phyloP scores from a whole-genome alignment of 2,329 filamentous ascomycete species.

The Sporothrix dimorphospora region DNA sequence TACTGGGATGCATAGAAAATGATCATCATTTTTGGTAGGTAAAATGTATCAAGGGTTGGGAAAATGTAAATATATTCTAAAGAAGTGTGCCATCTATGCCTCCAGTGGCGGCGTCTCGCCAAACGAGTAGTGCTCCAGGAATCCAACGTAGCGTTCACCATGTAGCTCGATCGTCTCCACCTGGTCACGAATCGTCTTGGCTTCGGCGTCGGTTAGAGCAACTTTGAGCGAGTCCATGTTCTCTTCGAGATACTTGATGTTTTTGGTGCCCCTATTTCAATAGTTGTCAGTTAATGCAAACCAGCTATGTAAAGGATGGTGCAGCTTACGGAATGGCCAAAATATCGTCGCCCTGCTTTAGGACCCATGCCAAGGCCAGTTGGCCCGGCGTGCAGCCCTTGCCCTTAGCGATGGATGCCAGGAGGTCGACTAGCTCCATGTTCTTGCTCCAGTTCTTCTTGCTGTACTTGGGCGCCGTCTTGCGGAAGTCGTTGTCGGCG shows the following conservation, averaged over 20 bases:
- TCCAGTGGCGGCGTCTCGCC: neutral
- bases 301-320: no score
- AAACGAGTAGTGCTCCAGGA: neutral
- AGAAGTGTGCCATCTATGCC: neutral
- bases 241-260: neutral
- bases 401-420: neutral
- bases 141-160: neutral
- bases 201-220: neutral
- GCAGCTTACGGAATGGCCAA: slow-evolving; percentile 13
- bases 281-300: no score
- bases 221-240: slow-evolving; percentile 2
- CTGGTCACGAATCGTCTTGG: slow-evolving; percentile 4
- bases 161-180: slow-evolving; percentile 3
- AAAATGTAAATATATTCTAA: neutral
- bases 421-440: neutral
- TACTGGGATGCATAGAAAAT: no score
- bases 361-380: slow-evolving; percentile 18
- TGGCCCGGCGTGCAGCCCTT: slow-evolving; percentile 20
- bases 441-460: slow-evolving; percentile 18
- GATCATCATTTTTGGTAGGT: no score
- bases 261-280: neutral
- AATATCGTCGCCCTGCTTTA: slow-evolving; percentile 20
- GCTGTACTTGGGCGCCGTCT: slow-evolving; percentile 11
- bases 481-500: slow-evolving; percentile 21
- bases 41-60: no score